phyloP scores from a whole-genome alignment of 2,329 filamentous ascomycete genomes.

The Onygenales sp. region DNA sequence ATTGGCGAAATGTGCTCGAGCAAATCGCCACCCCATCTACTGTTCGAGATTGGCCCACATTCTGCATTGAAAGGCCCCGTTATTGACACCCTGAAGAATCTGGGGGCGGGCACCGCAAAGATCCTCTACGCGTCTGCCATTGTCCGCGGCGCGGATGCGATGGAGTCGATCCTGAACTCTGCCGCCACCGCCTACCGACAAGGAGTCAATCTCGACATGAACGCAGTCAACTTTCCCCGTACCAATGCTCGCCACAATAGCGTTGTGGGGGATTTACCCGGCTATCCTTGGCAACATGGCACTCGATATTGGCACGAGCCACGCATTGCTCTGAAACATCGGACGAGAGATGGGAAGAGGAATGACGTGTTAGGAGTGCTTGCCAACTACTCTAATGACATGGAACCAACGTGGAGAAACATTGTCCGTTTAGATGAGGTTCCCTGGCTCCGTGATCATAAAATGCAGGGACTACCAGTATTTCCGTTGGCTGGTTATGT shows the following conservation, averaged over 20 bases:
- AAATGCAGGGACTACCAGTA: slow-evolving; percentile 10
- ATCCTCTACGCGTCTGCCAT: slow-evolving; percentile 1
- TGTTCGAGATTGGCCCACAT: slow-evolving; percentile 15
- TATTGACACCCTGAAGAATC: slow-evolving; percentile 8
- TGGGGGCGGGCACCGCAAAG: background rate
- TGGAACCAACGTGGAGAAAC: slow-evolving; percentile 26
- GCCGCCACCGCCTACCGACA: slow-evolving; percentile 5
- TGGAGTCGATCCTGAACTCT: background rate
- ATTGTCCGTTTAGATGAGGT: slow-evolving; percentile 20
- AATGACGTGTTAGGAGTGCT: slow-evolving; percentile 20
- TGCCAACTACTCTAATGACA: slow-evolving; percentile 15
- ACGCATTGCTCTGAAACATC: slow-evolving; percentile 2
- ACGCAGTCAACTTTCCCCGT: background rate
- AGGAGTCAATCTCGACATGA: slow-evolving; percentile 5
- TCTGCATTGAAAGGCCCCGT: slow-evolving; percentile 11
- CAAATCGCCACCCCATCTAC: background rate
- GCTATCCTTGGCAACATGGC: slow-evolving; percentile 12
- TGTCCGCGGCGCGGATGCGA: slow-evolving; percentile 5
- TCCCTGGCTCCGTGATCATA: slow-evolving; percentile 28
- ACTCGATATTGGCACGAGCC: slow-evolving; percentile 9
- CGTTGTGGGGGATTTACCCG: slow-evolving; percentile 3
- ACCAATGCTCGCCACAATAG: background rate
- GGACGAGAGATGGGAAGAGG: slow-evolving; percentile 6
- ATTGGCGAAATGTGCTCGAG: background rate
- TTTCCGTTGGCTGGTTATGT: background rate